These are phyloP conservation scores for Zygnema circumcarinatum DNA, from an alignment of 139 green algal genomes.

Conservation along the genomic window DNA sequence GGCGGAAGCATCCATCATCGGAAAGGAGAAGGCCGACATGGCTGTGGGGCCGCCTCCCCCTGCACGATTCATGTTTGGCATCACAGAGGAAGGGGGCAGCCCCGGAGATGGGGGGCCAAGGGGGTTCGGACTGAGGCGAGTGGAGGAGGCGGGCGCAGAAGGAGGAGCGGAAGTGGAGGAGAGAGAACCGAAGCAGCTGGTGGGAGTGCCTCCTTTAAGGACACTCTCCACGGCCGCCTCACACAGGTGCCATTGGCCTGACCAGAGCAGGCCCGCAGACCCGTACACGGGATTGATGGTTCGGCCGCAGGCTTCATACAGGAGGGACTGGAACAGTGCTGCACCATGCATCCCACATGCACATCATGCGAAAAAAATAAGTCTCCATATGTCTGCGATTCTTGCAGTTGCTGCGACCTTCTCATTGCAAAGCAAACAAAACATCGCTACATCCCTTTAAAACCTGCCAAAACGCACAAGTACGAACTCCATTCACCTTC, in stretches of 20 bases:
- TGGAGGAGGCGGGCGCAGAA: not conserved
- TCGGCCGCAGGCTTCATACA: conserved; percentile 58
- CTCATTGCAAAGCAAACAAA: too few species aligned
- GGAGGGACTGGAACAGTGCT: conserved; percentile 59
- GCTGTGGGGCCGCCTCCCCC: not conserved
- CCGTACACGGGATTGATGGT: conserved; percentile 58
- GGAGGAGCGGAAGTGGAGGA: not conserved
- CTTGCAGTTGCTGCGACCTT: too few species aligned
- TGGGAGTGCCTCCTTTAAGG: conserved; percentile 42
- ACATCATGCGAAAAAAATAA: too few species aligned
- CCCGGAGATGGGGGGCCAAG: not conserved
- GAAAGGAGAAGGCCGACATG: not conserved
- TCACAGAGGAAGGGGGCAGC: not conserved
- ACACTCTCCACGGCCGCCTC: conserved; percentile 54
- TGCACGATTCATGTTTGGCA: not conserved
- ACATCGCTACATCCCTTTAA: too few species aligned
- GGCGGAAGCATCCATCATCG: not conserved
- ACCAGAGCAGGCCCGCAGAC: conserved; percentile 46
- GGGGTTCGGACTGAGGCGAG: not conserved
- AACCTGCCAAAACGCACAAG: too few species aligned
- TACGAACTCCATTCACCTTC: too few species aligned
- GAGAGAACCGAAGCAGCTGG: not conserved
- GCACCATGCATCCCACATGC: not conserved
- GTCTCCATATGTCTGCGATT: too few species aligned
- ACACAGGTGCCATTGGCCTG: conserved; percentile 49